Percentiles rank a stretch among this genome's conserved stretches.
Evolutionary conservation across 139 green algal species (phyloP).

Genomic region (Tetradesmus obliquus): DNA sequence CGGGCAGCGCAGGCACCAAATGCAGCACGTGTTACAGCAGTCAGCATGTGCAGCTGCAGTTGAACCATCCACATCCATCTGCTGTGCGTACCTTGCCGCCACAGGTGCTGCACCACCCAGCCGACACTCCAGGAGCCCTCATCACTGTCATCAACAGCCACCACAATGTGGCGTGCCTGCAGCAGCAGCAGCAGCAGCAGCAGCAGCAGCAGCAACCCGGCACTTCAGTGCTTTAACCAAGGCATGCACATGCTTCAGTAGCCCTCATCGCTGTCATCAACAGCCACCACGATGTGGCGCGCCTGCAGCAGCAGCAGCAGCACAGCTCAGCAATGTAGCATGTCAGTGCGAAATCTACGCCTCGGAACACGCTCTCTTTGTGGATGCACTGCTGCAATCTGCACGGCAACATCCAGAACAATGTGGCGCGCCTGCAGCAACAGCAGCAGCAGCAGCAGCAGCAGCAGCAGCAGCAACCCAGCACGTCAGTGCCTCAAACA

Average conservation of each 20-base stretch:
- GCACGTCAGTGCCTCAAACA: no score
- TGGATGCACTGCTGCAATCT: no score
- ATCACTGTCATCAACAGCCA: conserved; percentile 39
- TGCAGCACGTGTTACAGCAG: neutral
- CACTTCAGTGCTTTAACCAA: neutral
- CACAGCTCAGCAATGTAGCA: neutral
- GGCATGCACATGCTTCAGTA: no score
- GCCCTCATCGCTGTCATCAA: conserved; percentile 26
- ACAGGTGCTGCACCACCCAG: conserved; percentile 39
- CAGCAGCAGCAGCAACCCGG: neutral
- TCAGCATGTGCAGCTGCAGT: conserved; percentile 8
- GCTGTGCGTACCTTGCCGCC: neutral
- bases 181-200: neutral
- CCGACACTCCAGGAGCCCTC: neutral
- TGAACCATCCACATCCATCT: neutral
- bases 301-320: neutral
- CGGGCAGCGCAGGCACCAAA: conserved; percentile 34
- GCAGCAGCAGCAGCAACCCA: neutral
- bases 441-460: no score
- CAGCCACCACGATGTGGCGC: conserved; percentile 24
- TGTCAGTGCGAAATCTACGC: no score
- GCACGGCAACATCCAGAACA: neutral
- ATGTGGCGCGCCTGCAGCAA: neutral
- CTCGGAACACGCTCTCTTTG: no score
- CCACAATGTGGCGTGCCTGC: conserved; percentile 26